Evolutionary conservation across 2,329 filamentous ascomycete species (phyloP), one percentile per base, ranked within the genome.

Genomic region (Xylariomycetidae sp.): DNA sequence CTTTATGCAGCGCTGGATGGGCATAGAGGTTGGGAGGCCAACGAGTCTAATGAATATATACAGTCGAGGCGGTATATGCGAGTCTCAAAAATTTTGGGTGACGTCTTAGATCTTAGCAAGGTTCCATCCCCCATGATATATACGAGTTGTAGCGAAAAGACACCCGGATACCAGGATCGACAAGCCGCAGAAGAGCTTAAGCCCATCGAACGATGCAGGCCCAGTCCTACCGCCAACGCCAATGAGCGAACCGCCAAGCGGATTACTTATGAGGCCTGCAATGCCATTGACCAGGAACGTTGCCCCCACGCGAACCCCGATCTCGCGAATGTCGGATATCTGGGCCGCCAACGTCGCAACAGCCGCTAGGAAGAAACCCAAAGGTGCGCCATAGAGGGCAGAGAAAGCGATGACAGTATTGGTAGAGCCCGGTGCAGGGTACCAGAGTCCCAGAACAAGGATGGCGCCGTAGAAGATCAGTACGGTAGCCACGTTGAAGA

Each of bases 311-410:
- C 83, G 67, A 2, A 79, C 71, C 10, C 84, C 85, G 22, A 88
- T 79, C 53, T 85, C 70, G 14, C 74, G 65, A 23, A 85, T 70
- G 29, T 84, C 79, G 2, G 74, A 79, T 40, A 87, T 82, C 49
- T 87, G 80, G 2, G 79, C 80, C 15, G 88, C 64, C 10, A 83
- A 61, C 0, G 79, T 70, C 0, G 82, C 77, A 0, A 65, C 59
- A 10, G 85, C 57, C 2, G 71, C 71, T 30, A 82, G 71, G 46
- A 76, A 80, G 4, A 72, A 72, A 10, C 81, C 81, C 1, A 73
- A 78, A 9, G 66, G 64, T 53, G 85, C 82, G 6, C 80, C 81
- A 43, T 79, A 85, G 2, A 82, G 49, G 3, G 68, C 64, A 10
- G 70, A 67, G 56, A 80, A 85, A 12, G 73, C 61, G 31, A 84